Evolutionary conservation across 305 asterid genomes (phyloP).

Genomic region (Fraxinus dipetala): DNA sequence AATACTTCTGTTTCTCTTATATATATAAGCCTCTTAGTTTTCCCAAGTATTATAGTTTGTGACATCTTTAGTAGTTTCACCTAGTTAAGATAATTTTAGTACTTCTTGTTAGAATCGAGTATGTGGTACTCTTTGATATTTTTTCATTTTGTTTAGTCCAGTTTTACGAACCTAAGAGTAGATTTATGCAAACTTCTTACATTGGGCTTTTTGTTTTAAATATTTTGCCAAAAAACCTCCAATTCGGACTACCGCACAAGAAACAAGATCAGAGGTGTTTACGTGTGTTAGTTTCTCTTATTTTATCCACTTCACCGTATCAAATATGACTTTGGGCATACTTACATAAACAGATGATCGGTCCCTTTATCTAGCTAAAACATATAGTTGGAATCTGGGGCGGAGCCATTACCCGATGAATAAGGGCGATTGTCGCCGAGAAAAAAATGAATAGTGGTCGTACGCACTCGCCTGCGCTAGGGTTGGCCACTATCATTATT

Average conservation of each 20-base stretch:
- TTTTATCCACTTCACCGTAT: background rate
- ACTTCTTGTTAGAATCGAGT: background rate
- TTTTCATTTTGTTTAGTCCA: background rate
- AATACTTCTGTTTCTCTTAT: too few relatives aligned
- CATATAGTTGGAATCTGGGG: too few relatives aligned
- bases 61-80: background rate
- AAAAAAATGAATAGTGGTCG: too few relatives aligned
- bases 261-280: background rate
- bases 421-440: too few relatives aligned
- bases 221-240: background rate
- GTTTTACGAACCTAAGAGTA: background rate
- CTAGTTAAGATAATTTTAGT: background rate
- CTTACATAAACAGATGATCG: background rate
- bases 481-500: background rate
- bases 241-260: background rate
- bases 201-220: background rate
- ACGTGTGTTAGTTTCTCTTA: background rate
- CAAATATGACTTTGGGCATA: background rate
- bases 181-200: background rate
- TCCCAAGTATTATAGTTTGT: too few relatives aligned
- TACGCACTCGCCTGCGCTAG: too few relatives aligned
- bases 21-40: too few relatives aligned
- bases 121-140: background rate
- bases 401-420: too few relatives aligned
- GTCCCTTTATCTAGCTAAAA: background rate